Evolutionary conservation across 148 eudicot genomes (phyloP).

Genomic region (Salicornia ramosissima): DNA sequence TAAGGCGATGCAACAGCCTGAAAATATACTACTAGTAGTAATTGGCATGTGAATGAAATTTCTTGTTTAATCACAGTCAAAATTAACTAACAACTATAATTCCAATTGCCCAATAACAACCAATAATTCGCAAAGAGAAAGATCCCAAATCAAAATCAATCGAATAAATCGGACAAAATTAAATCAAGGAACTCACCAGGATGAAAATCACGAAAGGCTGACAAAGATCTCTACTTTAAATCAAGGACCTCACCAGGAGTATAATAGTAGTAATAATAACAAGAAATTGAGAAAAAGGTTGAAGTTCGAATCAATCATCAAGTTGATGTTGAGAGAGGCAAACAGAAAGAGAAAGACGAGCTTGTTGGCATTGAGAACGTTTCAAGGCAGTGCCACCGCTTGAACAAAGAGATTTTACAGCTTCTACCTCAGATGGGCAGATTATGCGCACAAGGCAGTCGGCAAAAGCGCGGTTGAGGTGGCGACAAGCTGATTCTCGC

Average conservation of each 20-base stretch:
- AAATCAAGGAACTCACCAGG: not conserved
- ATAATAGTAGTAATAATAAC: not conserved
- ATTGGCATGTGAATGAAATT: too few species aligned
- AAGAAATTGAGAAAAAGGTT: not conserved
- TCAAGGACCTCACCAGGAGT: too few species aligned
- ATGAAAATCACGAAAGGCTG: not conserved
- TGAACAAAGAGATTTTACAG: constrained; percentile 62
- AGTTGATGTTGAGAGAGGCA: constrained; percentile 56
- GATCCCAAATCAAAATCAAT: not conserved
- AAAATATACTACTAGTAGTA: too few species aligned
- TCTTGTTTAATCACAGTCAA: too few species aligned
- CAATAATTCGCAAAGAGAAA: too few species aligned
- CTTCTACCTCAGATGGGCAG: constrained; percentile 58
- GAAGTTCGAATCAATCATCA: not conserved
- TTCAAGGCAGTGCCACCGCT: constrained; percentile 72
- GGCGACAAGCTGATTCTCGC: constrained; percentile 54
- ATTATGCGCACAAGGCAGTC: constrained; percentile 45
- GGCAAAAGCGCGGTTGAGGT: constrained; percentile 55
- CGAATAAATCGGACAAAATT: not conserved
- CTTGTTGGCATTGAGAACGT: constrained; percentile 71
- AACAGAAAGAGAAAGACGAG: constrained; percentile 54
- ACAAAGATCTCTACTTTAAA: not conserved
- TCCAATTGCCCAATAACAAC: too few species aligned
- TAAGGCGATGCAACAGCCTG: too few species aligned
- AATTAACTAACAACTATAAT: too few species aligned